Evolutionary conservation across 164 flowering plant genomes (phyloP).

Genomic region (Buxus sempervirens): DNA sequence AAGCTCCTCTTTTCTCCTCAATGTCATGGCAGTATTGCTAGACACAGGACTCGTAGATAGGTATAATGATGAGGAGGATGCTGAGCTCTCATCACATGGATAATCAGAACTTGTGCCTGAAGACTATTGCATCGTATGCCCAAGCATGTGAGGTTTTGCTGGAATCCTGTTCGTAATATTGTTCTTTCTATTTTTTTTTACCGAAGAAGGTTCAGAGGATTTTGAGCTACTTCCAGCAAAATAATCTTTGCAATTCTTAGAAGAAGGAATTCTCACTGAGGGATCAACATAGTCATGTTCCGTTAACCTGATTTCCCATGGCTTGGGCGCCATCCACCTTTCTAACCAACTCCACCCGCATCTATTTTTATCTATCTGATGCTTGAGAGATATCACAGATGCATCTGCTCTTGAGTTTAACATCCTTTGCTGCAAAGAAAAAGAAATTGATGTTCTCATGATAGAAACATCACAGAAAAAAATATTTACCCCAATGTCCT

Average conservation of each 20-base stretch:
- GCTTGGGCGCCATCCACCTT: constrained; percentile 97
- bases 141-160: constrained; percentile 60
- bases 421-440: constrained; percentile 67
- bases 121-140: constrained; percentile 50
- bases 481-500: constrained; percentile 48
- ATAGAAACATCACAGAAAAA: not conserved
- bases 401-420: constrained; percentile 34
- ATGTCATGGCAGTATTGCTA: constrained; percentile 44
- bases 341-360: constrained; percentile 99
- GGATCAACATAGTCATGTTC: constrained; percentile 22
- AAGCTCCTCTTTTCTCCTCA: constrained; percentile 52
- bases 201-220: constrained; percentile 41
- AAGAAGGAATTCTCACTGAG: not conserved
- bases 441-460: not conserved
- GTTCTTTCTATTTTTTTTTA: constrained; percentile 70
- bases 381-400: constrained; percentile 32
- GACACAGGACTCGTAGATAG: too few relatives aligned
- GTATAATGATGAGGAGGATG: constrained; percentile 66
- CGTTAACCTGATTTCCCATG: constrained; percentile 65
- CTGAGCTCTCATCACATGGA: constrained; percentile 68
- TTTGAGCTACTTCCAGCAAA: constrained; percentile 20
- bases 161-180: constrained; percentile 74
- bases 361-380: constrained; percentile 53
- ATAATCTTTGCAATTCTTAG: constrained; percentile 20
- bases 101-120: constrained; percentile 82